phyloP scores from a whole-genome alignment of 306 rosid genomes.

The Cucumis melo region DNA sequence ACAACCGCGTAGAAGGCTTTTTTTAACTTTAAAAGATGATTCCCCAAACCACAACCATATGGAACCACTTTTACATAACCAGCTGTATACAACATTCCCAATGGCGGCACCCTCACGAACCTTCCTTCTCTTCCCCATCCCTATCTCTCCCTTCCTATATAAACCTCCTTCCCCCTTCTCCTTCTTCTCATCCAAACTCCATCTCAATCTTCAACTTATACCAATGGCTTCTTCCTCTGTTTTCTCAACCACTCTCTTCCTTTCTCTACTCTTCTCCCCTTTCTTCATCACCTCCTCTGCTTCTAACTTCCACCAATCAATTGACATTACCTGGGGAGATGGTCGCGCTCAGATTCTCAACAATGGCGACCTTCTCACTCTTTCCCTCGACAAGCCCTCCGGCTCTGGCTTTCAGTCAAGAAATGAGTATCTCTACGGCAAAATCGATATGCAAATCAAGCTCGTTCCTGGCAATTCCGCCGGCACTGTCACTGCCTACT shows the following conservation, averaged over 20 bases:
- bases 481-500: constrained; percentile 7
- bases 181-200: neutral
- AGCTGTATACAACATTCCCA: no score
- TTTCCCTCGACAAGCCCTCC: constrained; percentile 18
- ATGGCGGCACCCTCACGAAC: no score
- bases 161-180: neutral
- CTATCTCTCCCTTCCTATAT: neutral
- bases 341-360: constrained; percentile 10
- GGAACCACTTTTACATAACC: no score
- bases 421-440: constrained; percentile 18
- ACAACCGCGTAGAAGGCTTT: no score
- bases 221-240: neutral
- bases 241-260: neutral
- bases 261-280: neutral
- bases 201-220: no score
- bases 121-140: neutral
- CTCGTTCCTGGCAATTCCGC: constrained; percentile 14
- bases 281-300: neutral
- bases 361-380: constrained; percentile 17
- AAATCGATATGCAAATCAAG: constrained; percentile 30
- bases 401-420: constrained; percentile 30
- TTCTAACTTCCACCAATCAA: constrained; percentile 10
- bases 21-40: no score
- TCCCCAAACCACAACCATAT: no score
- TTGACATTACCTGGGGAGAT: constrained; percentile 22